Conservation (phyloP, 345 rosid species). For the Salix brachista region DNA sequence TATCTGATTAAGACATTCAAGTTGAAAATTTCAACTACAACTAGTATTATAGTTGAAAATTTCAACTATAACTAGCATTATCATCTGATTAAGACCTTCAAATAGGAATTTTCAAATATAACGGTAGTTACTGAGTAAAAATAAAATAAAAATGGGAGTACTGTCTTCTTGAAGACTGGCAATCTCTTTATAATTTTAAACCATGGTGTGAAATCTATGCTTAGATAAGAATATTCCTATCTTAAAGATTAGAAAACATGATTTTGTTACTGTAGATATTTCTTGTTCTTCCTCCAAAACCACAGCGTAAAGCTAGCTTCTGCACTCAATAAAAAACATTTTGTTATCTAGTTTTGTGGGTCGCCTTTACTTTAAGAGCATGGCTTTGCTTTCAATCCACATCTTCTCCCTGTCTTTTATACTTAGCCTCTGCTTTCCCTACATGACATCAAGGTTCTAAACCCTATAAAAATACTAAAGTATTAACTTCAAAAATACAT, state of each 20-base stretch:
- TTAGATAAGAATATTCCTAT: not conserved
- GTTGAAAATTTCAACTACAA: too few species aligned
- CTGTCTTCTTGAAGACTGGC: not conserved
- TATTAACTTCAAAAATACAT: too few species aligned
- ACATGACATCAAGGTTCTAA: not conserved
- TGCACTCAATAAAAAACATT: too few species aligned
- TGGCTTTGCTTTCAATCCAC: not conserved
- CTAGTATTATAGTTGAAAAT: too few species aligned
- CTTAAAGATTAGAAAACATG: not conserved
- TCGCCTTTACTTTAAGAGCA: not conserved
- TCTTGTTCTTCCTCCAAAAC: not conserved
- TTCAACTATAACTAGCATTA: too few species aligned
- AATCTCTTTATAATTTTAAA: not conserved
- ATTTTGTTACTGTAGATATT: not conserved
- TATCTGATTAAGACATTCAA: not conserved
- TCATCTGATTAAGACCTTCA: not conserved
- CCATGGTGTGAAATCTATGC: not conserved
- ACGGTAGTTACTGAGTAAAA: too few species aligned
- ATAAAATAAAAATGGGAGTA: too few species aligned
- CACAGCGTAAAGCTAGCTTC: not conserved
- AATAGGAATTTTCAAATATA: not conserved
- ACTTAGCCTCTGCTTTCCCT: not conserved
- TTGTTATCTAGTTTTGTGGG: not conserved
- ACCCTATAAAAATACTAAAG: not conserved
- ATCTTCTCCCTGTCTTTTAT: not conserved